Conservation (phyloP, 2,329 filamentous ascomycete species). For the Talaromyces sp. region DNA sequence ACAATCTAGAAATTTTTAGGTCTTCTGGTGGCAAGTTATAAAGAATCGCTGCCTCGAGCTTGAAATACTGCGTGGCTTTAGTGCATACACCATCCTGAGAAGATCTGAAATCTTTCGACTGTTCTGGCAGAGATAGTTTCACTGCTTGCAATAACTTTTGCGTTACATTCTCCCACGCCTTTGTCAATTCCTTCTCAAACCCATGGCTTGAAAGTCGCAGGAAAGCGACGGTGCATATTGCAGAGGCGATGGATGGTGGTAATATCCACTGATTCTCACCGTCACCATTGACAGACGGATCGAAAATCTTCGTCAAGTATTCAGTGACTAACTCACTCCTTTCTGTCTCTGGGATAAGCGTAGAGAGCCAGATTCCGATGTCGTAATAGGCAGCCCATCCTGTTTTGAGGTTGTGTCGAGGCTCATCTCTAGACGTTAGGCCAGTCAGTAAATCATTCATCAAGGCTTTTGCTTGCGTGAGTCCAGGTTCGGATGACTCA, state of each 20-base stretch:
- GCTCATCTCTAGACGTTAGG: conserved; percentile 71
- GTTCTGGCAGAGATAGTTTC: conserved; percentile 72
- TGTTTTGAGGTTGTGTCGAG: conserved; percentile 61
- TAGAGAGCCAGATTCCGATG: conserved; percentile 55
- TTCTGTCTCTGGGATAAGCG: conserved; percentile 45
- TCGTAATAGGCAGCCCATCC: conserved; percentile 77
- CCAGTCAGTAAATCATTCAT: conserved; percentile 67
- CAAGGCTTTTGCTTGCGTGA: conserved; percentile 58
- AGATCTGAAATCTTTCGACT: conserved; percentile 70
- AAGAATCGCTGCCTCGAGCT: conserved; percentile 48
- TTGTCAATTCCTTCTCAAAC: conserved; percentile 50
- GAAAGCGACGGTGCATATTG: conserved; percentile 41
- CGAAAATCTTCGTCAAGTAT: conserved; percentile 52
- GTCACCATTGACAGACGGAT: conserved; percentile 52
- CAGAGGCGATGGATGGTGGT: conserved; percentile 49
- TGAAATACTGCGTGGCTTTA: conserved; percentile 66
- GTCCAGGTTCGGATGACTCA: conserved; percentile 25
- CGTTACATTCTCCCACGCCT: conserved; percentile 63
- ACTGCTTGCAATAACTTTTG: conserved; percentile 63
- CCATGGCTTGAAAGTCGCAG: conserved; percentile 35
- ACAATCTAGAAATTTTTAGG: conserved; percentile 27
- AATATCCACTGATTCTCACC: conserved; percentile 13
- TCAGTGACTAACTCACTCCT: conserved; percentile 42
- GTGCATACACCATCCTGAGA: conserved; percentile 69
- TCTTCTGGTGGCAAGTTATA: conserved; percentile 25